Conservation (phyloP, 257 asterid species). For the Solanum ossicruentum region DNA sequence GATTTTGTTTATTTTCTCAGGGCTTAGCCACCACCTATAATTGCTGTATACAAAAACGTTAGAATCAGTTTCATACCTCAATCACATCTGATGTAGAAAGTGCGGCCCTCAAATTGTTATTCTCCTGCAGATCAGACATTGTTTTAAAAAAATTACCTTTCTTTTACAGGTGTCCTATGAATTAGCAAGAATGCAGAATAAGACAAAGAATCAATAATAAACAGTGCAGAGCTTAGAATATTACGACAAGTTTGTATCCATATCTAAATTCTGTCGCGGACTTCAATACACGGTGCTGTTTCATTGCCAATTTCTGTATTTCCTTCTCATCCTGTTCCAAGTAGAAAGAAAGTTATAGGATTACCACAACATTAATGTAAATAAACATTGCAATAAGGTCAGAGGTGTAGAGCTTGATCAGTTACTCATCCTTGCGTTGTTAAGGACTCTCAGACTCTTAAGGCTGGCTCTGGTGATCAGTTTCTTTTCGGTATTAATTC, state of each 20-base stretch:
- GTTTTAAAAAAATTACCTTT: background rate
- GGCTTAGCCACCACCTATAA: background rate
- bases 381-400: background rate
- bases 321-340: conserved; percentile 84
- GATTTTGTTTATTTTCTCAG: background rate
- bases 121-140: conserved; percentile 40
- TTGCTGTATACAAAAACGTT: background rate
- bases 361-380: background rate
- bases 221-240: conserved; percentile 15
- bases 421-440: background rate
- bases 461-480: background rate
- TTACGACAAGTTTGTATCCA: conserved; percentile 96
- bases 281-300: conserved; percentile 69
- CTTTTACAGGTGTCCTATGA: background rate
- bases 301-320: conserved; percentile 65
- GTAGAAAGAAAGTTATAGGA: background rate
- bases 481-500: background rate
- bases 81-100: conserved; percentile 58
- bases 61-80: conserved; percentile 36
- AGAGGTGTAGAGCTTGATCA: background rate
- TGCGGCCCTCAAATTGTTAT: conserved; percentile 72
- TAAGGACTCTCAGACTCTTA: background rate
- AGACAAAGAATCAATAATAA: background rate
- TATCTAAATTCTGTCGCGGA: conserved; percentile 74
- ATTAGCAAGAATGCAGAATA: background rate